These are phyloP conservation scores for Warburgia ugandensis DNA, from an alignment of 164 flowering plant genomes.

Conservation along the genomic window DNA sequence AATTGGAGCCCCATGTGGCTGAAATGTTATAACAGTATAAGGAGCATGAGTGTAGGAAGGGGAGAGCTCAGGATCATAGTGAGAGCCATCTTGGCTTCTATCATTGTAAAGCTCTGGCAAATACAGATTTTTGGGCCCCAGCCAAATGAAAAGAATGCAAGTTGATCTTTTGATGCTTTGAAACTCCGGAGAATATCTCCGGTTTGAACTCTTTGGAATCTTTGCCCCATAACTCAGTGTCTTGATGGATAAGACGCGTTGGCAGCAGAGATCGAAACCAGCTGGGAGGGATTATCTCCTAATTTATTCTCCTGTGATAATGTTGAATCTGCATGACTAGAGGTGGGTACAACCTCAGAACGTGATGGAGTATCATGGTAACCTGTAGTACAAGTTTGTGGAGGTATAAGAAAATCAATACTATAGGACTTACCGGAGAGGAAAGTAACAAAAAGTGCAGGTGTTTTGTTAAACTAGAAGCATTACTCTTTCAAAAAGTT, in stretches of 20 bases:
- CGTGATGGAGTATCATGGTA: slow-evolving; percentile 8
- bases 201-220: slow-evolving; percentile 9
- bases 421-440: no score
- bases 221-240: slow-evolving; percentile 6
- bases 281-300: slow-evolving; percentile 2
- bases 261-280: not conserved
- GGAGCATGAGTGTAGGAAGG: slow-evolving; percentile 11
- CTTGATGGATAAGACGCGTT: not conserved
- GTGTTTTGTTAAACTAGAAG: no score
- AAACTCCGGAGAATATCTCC: slow-evolving; percentile 7
- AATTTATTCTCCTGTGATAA: not conserved
- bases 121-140: slow-evolving; percentile 4
- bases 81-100: slow-evolving; percentile 5
- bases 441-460: no score
- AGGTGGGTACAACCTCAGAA: slow-evolving; percentile 8
- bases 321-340: not conserved
- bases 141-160: slow-evolving; percentile 5
- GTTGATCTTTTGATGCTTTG: slow-evolving; percentile 7
- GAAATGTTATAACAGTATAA: not conserved
- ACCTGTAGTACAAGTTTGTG: not conserved
- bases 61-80: slow-evolving; percentile 4
- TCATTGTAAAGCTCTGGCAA: slow-evolving; percentile 1
- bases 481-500: no score
- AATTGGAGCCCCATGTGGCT: slow-evolving; percentile 3
- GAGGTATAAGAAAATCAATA: no score